phyloP scores from a whole-genome alignment of 192 early-diverging fungal genomes.

The Podila horticola region DNA sequence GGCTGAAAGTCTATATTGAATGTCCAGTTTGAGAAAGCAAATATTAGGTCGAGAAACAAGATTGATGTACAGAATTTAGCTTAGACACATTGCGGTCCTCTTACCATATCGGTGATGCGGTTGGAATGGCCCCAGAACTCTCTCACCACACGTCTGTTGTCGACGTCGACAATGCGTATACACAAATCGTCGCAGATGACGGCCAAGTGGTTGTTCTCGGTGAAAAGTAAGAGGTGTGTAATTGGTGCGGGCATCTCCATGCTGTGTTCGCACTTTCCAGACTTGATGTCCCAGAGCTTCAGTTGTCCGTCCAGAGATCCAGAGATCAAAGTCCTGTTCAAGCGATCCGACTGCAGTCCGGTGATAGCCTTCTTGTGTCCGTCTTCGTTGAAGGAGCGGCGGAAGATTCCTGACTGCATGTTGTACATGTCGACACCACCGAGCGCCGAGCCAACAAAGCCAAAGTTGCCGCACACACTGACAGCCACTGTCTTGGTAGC shows the following conservation, averaged over 20 bases:
- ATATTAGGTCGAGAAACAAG: background rate
- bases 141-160: slow-evolving; percentile 84
- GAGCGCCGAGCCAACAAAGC: slow-evolving; percentile 80
- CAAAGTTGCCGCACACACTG: slow-evolving; percentile 94
- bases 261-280: slow-evolving; percentile 67
- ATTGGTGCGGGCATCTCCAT: slow-evolving; percentile 75
- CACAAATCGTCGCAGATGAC: slow-evolving; percentile 87
- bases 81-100: background rate
- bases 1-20: slow-evolving; percentile 76
- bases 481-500: slow-evolving; percentile 74
- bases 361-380: slow-evolving; percentile 86
- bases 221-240: slow-evolving; percentile 67
- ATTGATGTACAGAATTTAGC: background rate
- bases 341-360: slow-evolving; percentile 78
- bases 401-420: slow-evolving; percentile 91
- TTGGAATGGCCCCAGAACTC: slow-evolving; percentile 89
- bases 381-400: slow-evolving; percentile 72
- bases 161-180: slow-evolving; percentile 89
- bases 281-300: slow-evolving; percentile 90
- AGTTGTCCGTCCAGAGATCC: slow-evolving; percentile 83
- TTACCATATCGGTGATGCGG: slow-evolving; percentile 89
- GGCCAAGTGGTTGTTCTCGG: slow-evolving; percentile 83
- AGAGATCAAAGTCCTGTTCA: slow-evolving; percentile 80
- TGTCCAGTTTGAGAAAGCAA: background rate
- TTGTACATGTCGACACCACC: slow-evolving; percentile 93